Percentiles rank a stretch among this genome's conserved stretches.
phyloP scores from a whole-genome alignment of 306 rosid genomes.

The Pachyrhizus erosus region DNA sequence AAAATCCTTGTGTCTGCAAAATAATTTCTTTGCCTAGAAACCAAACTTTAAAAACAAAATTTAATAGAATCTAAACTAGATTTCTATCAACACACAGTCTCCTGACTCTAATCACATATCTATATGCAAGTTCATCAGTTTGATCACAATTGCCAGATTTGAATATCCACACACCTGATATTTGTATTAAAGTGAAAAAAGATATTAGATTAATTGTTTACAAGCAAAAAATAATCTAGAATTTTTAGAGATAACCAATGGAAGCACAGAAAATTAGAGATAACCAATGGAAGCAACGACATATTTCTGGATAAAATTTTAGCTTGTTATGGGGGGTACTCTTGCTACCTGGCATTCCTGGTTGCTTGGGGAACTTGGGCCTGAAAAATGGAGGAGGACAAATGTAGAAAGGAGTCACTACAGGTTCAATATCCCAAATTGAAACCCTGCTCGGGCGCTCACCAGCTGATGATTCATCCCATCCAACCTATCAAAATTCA shows the following conservation, averaged over 20 bases:
- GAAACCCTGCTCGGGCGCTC: constrained; percentile 92
- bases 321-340: background rate
- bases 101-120: background rate
- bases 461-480: constrained; percentile 99
- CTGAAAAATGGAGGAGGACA: constrained; percentile 98
- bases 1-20: too few relatives aligned
- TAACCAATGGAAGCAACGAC: background rate
- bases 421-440: constrained; percentile 96
- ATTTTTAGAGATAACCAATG: background rate
- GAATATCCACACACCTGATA: background rate
- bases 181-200: background rate
- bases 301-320: background rate
- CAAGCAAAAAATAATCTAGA: background rate
- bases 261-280: background rate
- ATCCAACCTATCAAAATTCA: constrained; percentile 78
- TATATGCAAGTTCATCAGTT: background rate
- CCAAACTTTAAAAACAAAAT: too few relatives aligned
- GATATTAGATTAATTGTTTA: background rate
- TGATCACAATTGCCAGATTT: background rate
- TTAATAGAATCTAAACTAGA: too few relatives aligned
- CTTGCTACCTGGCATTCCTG: constrained; percentile 94
- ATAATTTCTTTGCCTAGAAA: too few relatives aligned
- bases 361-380: constrained; percentile 91
- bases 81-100: too few relatives aligned
- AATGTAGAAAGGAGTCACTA: constrained; percentile 93